Conservation (phyloP, 257 asterid species). For the Jacaranda mimosifolia region DNA sequence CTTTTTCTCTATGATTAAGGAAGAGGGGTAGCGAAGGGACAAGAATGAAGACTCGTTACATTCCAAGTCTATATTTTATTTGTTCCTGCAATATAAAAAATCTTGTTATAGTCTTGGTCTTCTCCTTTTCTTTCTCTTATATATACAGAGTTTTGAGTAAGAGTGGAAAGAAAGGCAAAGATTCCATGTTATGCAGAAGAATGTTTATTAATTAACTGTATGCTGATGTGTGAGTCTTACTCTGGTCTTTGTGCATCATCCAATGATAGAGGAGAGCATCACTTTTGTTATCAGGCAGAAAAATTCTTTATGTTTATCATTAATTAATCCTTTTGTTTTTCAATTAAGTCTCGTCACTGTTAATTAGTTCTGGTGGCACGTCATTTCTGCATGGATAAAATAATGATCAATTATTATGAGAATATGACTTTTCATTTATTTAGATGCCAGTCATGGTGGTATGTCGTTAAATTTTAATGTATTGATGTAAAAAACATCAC, state of each 20-base stretch:
- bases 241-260: slow-evolving; percentile 1
- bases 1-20: no score
- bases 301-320: neutral
- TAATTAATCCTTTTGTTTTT: neutral
- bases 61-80: no score
- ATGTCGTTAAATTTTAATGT: no score
- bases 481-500: no score
- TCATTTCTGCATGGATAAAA: neutral
- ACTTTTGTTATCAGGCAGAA: neutral
- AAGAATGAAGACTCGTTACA: no score
- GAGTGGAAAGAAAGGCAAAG: slow-evolving; percentile 8
- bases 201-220: neutral
- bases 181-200: neutral
- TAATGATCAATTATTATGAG: no score
- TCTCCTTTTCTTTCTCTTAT: neutral
- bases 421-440: neutral
- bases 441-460: no score
- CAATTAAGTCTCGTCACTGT: neutral
- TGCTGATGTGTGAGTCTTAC: slow-evolving; percentile 18
- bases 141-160: neutral
- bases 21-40: no score
- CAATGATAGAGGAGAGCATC: slow-evolving; percentile 4
- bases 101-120: neutral
- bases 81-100: no score
- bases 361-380: no score